Base-by-base conservation (phyloP, 169 alveolate species). In the Eimeria acervulina region DNA sequence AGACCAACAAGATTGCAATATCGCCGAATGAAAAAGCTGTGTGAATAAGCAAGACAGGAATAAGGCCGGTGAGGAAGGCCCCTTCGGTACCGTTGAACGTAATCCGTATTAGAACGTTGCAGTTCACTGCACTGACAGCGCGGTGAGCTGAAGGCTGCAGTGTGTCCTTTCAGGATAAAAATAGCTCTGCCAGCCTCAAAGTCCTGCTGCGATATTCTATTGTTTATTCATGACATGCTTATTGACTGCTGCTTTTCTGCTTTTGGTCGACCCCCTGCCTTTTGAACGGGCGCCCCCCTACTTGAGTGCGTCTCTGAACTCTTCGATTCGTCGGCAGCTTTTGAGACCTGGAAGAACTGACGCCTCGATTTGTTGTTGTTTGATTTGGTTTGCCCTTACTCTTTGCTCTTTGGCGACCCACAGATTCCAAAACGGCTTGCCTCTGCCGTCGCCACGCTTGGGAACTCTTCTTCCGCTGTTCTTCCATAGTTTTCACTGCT, bases 361-460 rank as follows among this genome's bases (percentile, higher is more conserved):
- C 66, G 47, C 81, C 81, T 7, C 31, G 51, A 17, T 12, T n/a
- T 63, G 61, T 63, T n/a, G 92, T 33, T 28, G 55, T 33, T 31
- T 51, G 92, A 4, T 4, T 33, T 38, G 23, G 15, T 42, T 40
- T 17, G 68, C 12, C 12, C 12, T 76, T 51, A 2, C 19, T 26
- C 13, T 40, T 59, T 47, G 66, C 1, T 12, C 42, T 61, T 47
- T 87, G 81, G 12, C 47, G 94, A 28, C 83, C 61, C 94, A 87
- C 31, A 31, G 94, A 52, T 10, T 87, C 94, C 94, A 87, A 38
- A 40, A 59, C 70, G 38, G 36, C 47, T 51, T 87, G 94, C 68
- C 94, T 59, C 83, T 59, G 94, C 83, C 94, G 94, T n/a, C 63
- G 51, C 94, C 94, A 87, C 26, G 61, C 94, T 61, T 87, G 83